Percentiles rank a stretch among this genome's conserved stretches.
These are phyloP conservation scores for Coniferiporia weirii DNA, from an alignment of 1,284 basidiomycete species.

Conservation along the genomic window DNA sequence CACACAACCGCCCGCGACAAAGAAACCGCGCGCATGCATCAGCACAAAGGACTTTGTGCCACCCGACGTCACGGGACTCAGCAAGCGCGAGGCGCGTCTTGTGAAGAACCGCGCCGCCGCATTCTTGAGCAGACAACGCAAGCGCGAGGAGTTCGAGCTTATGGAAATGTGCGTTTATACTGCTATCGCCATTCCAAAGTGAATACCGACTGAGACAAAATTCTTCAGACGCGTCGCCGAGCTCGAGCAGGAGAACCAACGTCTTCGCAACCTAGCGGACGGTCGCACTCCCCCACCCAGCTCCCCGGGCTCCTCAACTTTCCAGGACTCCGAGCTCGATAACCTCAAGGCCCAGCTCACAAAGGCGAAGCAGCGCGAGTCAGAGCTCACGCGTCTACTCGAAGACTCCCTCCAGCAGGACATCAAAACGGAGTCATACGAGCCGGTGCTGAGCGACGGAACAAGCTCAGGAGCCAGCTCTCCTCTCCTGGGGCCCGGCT, in stretches of 20 bases:
- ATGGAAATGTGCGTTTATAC: slow-evolving; percentile 71
- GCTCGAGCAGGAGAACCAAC: slow-evolving; percentile 73
- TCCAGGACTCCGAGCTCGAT: slow-evolving; percentile 48
- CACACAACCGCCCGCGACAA: slow-evolving; percentile 23
- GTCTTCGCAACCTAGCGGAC: slow-evolving; percentile 50
- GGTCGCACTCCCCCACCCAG: neutral
- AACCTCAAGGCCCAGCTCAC: slow-evolving; percentile 59
- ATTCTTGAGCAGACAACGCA: slow-evolving; percentile 84
- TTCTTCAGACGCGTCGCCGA: slow-evolving; percentile 45
- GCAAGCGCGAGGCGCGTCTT: slow-evolving; percentile 84
- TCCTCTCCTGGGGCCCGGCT: slow-evolving; percentile 1
- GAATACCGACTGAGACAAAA: neutral
- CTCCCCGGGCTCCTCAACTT: neutral
- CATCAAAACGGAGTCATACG: slow-evolving; percentile 9
- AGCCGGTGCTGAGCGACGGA: slow-evolving; percentile 29
- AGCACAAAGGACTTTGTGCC: slow-evolving; percentile 81
- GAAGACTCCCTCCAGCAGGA: slow-evolving; percentile 45
- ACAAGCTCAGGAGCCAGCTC: slow-evolving; percentile 5
- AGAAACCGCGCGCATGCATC: slow-evolving; percentile 55
- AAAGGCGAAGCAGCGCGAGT: slow-evolving; percentile 60
- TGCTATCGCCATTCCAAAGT: neutral
- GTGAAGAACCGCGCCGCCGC: slow-evolving; percentile 91
- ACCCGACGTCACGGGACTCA: slow-evolving; percentile 82
- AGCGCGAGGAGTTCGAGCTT: slow-evolving; percentile 86
- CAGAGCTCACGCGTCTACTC: slow-evolving; percentile 55